Percentiles rank a stretch among this genome's conserved stretches.
phyloP scores from a whole-genome alignment of 2,329 filamentous ascomycete genomes.

The Aspergillus vadensis region DNA sequence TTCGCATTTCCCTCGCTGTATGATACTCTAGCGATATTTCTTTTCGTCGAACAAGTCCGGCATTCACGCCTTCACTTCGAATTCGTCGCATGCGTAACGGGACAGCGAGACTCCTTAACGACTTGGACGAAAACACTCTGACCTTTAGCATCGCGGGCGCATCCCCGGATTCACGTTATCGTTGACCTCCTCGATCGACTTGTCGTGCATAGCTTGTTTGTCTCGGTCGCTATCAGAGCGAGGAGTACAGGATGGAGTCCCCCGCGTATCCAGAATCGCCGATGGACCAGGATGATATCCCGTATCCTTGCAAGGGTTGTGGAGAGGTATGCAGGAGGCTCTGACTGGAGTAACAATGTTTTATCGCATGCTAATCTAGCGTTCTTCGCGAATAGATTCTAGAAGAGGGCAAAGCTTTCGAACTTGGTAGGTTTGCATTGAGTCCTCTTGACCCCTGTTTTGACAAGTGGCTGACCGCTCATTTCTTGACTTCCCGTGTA shows the following conservation, averaged over 20 bases:
- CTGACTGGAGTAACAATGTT: neutral
- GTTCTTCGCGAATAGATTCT: slow-evolving; percentile 67
- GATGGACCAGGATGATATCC: slow-evolving; percentile 76
- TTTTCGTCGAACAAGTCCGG: slow-evolving; percentile 6
- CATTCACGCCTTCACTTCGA: neutral
- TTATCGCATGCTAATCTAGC: slow-evolving; percentile 15
- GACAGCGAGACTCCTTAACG: slow-evolving; percentile 8
- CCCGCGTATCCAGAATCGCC: slow-evolving; percentile 60
- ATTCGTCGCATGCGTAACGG: slow-evolving; percentile 16
- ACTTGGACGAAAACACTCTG: slow-evolving; percentile 15
- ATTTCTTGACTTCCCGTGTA: slow-evolving; percentile 44
- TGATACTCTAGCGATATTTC: slow-evolving; percentile 7
- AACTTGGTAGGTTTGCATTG: slow-evolving; percentile 69
- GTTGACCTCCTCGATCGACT: slow-evolving; percentile 4
- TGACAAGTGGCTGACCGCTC: slow-evolving; percentile 30
- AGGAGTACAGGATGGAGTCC: slow-evolving; percentile 52
- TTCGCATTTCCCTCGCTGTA: slow-evolving; percentile 3
- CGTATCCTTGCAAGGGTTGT: slow-evolving; percentile 88
- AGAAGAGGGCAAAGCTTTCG: slow-evolving; percentile 97
- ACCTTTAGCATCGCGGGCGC: slow-evolving; percentile 13
- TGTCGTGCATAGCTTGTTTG: neutral
- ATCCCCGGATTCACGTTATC: slow-evolving; percentile 3
- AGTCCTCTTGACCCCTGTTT: neutral
- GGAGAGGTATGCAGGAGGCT: slow-evolving; percentile 66
- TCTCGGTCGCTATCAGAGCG: slow-evolving; percentile 5